Base-by-base conservation (phyloP, 2,329 filamentous ascomycete genomes). In the Pseudocercospora macadamiae region DNA sequence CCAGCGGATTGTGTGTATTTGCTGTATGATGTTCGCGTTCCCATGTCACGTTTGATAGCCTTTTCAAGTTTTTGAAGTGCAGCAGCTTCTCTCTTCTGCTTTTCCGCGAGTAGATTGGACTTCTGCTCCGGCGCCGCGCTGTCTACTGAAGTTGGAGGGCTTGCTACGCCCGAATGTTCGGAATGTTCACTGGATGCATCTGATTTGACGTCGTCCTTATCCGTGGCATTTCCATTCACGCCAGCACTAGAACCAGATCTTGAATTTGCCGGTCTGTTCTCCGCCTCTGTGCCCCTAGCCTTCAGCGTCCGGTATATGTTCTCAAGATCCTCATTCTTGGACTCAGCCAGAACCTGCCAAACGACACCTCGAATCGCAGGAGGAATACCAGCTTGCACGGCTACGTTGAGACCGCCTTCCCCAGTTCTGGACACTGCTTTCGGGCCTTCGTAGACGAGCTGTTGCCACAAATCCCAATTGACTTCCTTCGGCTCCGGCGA, bases 401-500 rank as follows among this genome's bases (percentile, higher is more conserved):
- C 93, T 65, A 84, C 86, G 71, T 93, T 96, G 57, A 99, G 79
- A 73, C 97, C 93, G 68, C 96, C 91, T 0, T 93, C 83, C 70
- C 92, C 96, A 3, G 91, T 92, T 60, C 91, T 86, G 9, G 91
- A 89, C 51, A 97, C 89, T 8, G 91, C 93, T 25, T 91, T 86
- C 14, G 93, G 92, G 0, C 95, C 95, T 77, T 97, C 91, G 66
- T 97, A 96, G 30, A 99, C 95, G 3, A 99, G 89, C 21, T 89
- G 86, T 73, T 99, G 93, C 95, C 95, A 99, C 36, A 99, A 79
- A 74, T 99, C 95, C 95, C 95, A 99, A 72, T 99, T 92, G n/a
- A 99, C 95, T 21, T 90, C 88, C 23, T 79, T 76, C 28, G 81
- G 78, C 69, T 93, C 90, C 12, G 87, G 86, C 2, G 90, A 88